Base-by-base conservation (phyloP, 1,284 basidiomycete species). In the Trichosporon faecale region DNA sequence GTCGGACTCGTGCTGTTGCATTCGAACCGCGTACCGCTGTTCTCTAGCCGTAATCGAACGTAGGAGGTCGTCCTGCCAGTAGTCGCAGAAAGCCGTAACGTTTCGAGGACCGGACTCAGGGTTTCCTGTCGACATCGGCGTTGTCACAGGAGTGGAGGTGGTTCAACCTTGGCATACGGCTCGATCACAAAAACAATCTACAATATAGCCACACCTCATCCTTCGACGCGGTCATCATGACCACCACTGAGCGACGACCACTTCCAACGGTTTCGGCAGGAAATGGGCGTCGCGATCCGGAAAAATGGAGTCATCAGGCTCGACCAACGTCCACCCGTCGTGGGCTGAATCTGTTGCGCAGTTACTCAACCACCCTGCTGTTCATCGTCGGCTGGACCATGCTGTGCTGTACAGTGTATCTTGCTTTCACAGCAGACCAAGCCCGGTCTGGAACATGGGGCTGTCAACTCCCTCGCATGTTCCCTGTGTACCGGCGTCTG, bases 391-490 rank as follows among this genome's bases (percentile, higher is more conserved):
- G 57, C 27, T 74, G 69, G 68, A 9, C 55, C 0, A 12, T 71
- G 4, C 60, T 75, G 0, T 60, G 69, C 1, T 68, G 44, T 23
- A 33, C 67, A 18, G 69, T 49, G 2, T 74, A 65, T 21, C 12
- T 11, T 7, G 46, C 67, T 3, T 77, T 73, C 63, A 46, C 63
- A 2, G 6, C 3, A 4, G 75, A 76, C 65, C 74, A 72, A 35
- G 40, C n/a, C 6, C 63, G 29, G 3, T 75, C 76, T 5, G 82
- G 80, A 3, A 31, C 72, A 21, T 84, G 79, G 79, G 80, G 83
- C 0, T 99, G 96, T 84, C 90, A 93, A 67, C 99, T 99, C 96
- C 94, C 94, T 71, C 95, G 90, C 86, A 99, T 99, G 97, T 92
- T 88, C 4, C 96, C 95, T 0, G 91, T 91, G 5, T 99, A 98